Conservation (phyloP, 1,284 basidiomycete genomes). For the Irpex sp. region DNA sequence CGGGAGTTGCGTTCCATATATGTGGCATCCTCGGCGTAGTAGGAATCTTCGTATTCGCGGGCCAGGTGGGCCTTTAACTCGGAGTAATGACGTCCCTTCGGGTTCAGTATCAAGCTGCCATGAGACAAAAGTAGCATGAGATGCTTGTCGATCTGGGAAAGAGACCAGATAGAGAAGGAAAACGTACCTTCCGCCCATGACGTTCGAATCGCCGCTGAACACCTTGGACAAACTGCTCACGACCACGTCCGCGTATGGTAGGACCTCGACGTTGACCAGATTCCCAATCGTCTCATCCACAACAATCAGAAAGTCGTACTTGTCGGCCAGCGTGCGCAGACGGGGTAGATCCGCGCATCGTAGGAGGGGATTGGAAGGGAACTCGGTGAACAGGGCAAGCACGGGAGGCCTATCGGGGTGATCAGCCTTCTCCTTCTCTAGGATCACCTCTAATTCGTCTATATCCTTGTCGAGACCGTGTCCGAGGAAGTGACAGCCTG, state of each 20-base stretch:
- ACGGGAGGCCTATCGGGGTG: slow-evolving; percentile 45
- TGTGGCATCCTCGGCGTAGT: slow-evolving; percentile 90
- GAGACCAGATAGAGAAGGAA: slow-evolving; percentile 2
- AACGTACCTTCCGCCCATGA: slow-evolving; percentile 92
- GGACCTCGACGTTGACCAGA: slow-evolving; percentile 91
- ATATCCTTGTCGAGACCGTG: slow-evolving; percentile 76
- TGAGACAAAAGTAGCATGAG: neutral
- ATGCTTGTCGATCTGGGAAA: slow-evolving; percentile 3
- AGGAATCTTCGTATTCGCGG: slow-evolving; percentile 78
- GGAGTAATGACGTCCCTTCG: slow-evolving; percentile 62
- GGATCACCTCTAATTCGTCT: slow-evolving; percentile 62
- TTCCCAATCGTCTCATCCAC: slow-evolving; percentile 97
- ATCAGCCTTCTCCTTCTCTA: slow-evolving; percentile 41
- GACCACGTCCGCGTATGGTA: slow-evolving; percentile 89
- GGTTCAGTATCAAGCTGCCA: slow-evolving; percentile 80
- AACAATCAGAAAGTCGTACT: slow-evolving; percentile 84
- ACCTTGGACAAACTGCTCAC: slow-evolving; percentile 93
- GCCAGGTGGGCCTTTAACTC: slow-evolving; percentile 58
- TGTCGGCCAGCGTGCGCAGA: slow-evolving; percentile 79
- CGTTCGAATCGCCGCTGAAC: slow-evolving; percentile 93
- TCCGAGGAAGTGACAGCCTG: slow-evolving; percentile 89
- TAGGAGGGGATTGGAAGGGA: slow-evolving; percentile 92
- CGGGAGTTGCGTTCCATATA: slow-evolving; percentile 98
- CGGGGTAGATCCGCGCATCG: slow-evolving; percentile 78
- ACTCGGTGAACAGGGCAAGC: slow-evolving; percentile 77